These are phyloP conservation scores for Thyridium curvatum DNA, from an alignment of 2,329 filamentous ascomycete genomes.

Conservation along the genomic window DNA sequence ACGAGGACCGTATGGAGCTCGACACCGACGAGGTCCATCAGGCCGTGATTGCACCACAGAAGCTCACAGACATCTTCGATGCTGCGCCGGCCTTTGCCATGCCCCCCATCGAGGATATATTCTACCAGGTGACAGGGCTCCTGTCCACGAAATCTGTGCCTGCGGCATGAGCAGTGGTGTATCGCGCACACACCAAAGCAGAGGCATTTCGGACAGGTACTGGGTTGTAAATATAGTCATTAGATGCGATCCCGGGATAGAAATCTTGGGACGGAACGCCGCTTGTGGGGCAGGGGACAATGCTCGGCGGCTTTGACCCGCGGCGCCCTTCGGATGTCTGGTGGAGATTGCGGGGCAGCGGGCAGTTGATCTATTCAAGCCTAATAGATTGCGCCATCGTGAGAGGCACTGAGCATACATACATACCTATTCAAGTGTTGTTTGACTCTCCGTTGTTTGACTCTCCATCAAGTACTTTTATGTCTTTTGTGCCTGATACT, in stretches of 20 bases:
- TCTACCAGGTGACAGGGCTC: conserved; percentile 63
- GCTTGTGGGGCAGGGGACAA: neutral
- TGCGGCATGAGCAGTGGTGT: neutral
- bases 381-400: neutral
- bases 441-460: neutral
- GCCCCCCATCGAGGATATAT: conserved; percentile 68
- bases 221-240: no score
- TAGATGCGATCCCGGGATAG: no score
- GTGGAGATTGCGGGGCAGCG: conserved; percentile 8
- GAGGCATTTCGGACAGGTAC: no score
- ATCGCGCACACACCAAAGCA: no score
- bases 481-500: no score
- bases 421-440: neutral
- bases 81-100: conserved; percentile 61
- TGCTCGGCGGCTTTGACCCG: neutral
- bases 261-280: neutral
- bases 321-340: neutral
- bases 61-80: conserved; percentile 65
- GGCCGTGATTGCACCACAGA: conserved; percentile 61
- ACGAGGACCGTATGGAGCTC: conserved; percentile 17
- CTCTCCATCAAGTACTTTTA: no score
- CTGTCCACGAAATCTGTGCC: conserved; percentile 51
- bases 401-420: no score
- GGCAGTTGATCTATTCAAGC: neutral
- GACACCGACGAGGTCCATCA: conserved; percentile 30